A percentile compares a stretch with the other conserved stretches of the same genome.
Evolutionary conservation across 202 grass and related monocot species (phyloP).

Genomic region (Hordeum pubiflorum): DNA sequence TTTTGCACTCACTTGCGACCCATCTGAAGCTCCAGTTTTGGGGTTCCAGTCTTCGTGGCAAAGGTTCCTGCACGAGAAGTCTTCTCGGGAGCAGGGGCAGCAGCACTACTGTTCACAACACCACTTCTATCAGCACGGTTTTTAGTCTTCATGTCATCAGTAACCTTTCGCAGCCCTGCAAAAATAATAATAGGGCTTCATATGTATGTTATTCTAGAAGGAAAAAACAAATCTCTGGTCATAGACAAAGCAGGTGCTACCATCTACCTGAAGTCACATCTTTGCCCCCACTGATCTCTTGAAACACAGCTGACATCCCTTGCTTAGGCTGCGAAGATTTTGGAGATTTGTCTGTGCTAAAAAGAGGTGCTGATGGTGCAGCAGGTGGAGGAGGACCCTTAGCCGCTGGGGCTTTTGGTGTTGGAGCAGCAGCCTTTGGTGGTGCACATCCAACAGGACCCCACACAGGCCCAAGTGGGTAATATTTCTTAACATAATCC

Average conservation of each 20-base stretch:
- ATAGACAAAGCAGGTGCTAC: constrained; percentile 8
- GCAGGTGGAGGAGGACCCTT: constrained; percentile 60
- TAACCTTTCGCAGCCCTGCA: constrained; percentile 85
- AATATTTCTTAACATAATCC: constrained; percentile 83
- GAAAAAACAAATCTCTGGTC: not conserved
- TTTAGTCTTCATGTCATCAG: constrained; percentile 92
- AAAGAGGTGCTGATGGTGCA: constrained; percentile 57
- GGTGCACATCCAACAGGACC: constrained; percentile 33
- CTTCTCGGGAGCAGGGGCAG: constrained; percentile 48
- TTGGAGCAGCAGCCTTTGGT: constrained; percentile 45
- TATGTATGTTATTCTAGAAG: not conserved
- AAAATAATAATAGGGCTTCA: constrained; percentile 12
- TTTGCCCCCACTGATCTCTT: constrained; percentile 76
- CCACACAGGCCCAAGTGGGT: constrained; percentile 81
- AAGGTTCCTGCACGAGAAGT: constrained; percentile 42
- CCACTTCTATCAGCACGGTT: constrained; percentile 74
- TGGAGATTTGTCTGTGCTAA: constrained; percentile 46
- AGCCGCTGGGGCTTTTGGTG: constrained; percentile 44
- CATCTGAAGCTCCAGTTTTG: constrained; percentile 96
- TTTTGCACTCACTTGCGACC: constrained; percentile 75
- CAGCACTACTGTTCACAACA: constrained; percentile 38
- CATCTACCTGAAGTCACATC: constrained; percentile 59
- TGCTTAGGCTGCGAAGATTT: constrained; percentile 50
- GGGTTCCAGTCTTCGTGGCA: constrained; percentile 65
- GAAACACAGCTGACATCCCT: constrained; percentile 87